Evolutionary conservation across 495 filamentous ascomycete genomes (phyloP), one percentile per base, ranked within the genome.

Genomic region (Aspergillus nanangensis): DNA sequence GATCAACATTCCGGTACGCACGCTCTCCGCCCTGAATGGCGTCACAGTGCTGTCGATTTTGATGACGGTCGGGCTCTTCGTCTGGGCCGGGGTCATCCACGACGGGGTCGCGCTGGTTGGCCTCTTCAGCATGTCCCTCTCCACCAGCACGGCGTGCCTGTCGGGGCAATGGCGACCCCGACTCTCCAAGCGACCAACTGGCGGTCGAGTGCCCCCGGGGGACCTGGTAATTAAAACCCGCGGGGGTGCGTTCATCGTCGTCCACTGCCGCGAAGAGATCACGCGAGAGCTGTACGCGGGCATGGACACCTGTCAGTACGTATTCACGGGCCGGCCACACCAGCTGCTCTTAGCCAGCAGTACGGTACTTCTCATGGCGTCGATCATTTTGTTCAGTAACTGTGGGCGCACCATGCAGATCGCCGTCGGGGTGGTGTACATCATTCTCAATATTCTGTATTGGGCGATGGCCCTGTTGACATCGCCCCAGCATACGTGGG

Each of bases 201-300:
- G 46, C 4, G 66, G 70, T 48, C 55, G 65, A 18, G 82, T 85
- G 0, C 77, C 79, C 0, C 51, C 23, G 5, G 82, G 81, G 5
- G 79, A 84, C 51, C 69, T 87, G 3, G 71, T 84, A 1, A 80
- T 86, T 29, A 66, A 70, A 18, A 83, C 79, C 13, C 73, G 79
- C 7, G 65, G 77, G 45, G 82, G 82, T 3, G 79, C 76, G 1
- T 83, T 87, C 47, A 47, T 86, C 2, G 53, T 83, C 15, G 64
- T 87, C 20, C 64, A 72, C 32, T 86, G 83, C 53, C 66, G 69
- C 10, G 83, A 87, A 61, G 73, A 81, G 8, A 72, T 86, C 7
- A 76, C 81, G 8, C 70, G 82, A 17, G 79, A 84, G 60, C 70
- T 87, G 2, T 86, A 86, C 56, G 70, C 63, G 9, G 79, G 78